Evolutionary conservation across 345 rosid species (phyloP).

Genomic region (Eucalyptus erythrocorys): DNA sequence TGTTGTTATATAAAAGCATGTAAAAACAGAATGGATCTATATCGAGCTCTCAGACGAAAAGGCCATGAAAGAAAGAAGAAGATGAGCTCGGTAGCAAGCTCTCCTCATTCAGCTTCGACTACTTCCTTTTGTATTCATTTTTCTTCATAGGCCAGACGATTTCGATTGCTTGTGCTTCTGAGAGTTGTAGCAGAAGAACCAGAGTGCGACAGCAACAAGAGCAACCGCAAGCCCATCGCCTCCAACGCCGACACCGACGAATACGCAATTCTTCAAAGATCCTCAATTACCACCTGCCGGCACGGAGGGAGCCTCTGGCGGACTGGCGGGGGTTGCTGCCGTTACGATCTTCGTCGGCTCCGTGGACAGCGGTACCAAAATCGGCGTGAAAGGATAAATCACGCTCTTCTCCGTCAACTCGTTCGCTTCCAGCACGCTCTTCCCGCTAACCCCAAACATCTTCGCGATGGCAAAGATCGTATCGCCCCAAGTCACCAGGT

Average conservation of each 20-base stretch:
- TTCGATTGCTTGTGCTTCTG: neutral
- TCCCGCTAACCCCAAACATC: constrained; percentile 18
- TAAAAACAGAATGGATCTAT: too few species aligned
- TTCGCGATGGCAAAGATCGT: constrained; percentile 26
- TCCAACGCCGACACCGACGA: constrained; percentile 44
- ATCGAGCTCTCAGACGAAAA: too few species aligned
- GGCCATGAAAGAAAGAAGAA: too few species aligned
- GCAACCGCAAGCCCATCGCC: constrained; percentile 20
- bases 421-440: constrained; percentile 38
- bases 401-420: neutral
- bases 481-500: constrained; percentile 33
- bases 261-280: constrained; percentile 49
- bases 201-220: constrained; percentile 6
- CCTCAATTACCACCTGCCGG: neutral
- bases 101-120: too few species aligned
- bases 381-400: constrained; percentile 48
- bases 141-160: neutral
- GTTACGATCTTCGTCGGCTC: constrained; percentile 24
- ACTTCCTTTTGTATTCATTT: too few species aligned
- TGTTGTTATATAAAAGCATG: too few species aligned
- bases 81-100: too few species aligned
- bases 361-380: constrained; percentile 51
- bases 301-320: neutral
- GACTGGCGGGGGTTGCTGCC: neutral
- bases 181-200: constrained; percentile 10